Evolutionary conservation across 1,284 basidiomycete genomes (phyloP).

Genomic region (Xerocomus minutiporus): DNA sequence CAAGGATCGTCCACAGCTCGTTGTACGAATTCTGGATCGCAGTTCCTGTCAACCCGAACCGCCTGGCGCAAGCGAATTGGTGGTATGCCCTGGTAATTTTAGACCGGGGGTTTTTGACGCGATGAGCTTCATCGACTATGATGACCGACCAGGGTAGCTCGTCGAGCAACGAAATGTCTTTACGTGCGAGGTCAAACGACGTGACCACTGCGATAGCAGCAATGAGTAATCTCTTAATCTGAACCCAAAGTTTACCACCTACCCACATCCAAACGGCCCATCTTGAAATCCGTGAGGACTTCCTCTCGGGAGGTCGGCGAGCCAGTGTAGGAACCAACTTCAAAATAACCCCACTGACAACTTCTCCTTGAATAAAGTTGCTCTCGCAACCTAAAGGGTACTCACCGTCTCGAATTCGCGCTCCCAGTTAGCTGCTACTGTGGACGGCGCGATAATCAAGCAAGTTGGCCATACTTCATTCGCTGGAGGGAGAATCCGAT

Average conservation of each 20-base stretch:
- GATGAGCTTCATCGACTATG: constrained; percentile 81
- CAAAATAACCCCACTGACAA: constrained; percentile 74
- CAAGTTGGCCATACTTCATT: constrained; percentile 75
- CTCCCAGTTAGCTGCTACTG: constrained; percentile 78
- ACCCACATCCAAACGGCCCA: constrained; percentile 74
- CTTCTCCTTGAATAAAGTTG: neutral
- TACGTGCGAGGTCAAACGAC: constrained; percentile 64
- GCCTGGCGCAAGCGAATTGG: constrained; percentile 53
- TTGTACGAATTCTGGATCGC: constrained; percentile 83
- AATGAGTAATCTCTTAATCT: neutral
- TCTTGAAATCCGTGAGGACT: constrained; percentile 63
- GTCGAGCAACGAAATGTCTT: constrained; percentile 61
- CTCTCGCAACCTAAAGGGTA: constrained; percentile 13
- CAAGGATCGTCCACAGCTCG: constrained; percentile 79
- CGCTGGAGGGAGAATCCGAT: constrained; percentile 55
- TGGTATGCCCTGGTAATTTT: constrained; percentile 63
- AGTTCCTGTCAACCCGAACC: constrained; percentile 80
- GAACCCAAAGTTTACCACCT: constrained; percentile 25
- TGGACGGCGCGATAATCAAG: constrained; percentile 75
- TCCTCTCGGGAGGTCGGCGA: constrained; percentile 44
- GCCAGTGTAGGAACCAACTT: constrained; percentile 66
- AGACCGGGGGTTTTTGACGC: constrained; percentile 67
- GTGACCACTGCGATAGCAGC: constrained; percentile 52
- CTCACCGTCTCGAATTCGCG: constrained; percentile 69
- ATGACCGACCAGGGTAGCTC: constrained; percentile 64